Evolutionary conservation across 2,329 filamentous ascomycete species (phyloP), one percentile per base, ranked within the genome.

Genomic region (Neonectria magnoliae): DNA sequence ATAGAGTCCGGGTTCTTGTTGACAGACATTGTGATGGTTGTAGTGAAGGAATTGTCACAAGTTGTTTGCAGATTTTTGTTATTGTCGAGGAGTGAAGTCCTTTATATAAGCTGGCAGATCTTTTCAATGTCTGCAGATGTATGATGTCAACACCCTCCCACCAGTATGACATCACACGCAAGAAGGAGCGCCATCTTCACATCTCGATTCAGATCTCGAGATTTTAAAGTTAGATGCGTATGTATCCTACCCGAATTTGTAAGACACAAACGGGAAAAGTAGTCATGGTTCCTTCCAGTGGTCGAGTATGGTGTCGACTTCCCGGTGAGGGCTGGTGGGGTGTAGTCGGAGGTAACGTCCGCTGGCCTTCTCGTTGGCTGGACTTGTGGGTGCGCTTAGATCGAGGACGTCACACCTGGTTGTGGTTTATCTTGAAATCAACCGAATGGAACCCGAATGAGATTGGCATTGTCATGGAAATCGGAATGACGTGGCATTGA

Each of bases 1-100:
- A 88, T 77, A 29, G 87, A 83, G 25, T 88, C 81, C 47, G 83
- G 74, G 76, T 89, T 88, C 56, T 66, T 69, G 52, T 58, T 75
- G 68, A 80, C 78, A 54, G 80, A 82, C 81, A 84, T 84, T 67
- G 45, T 78, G 65, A 2, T n/a, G 16, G 56, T 38, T 47, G 41
- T 31, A 8, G n/a, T 44, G 16, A 4, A 13, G 18, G 7, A 25
- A 3, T 2, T 27, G n/a, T 29, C 10, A 27, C 11, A 14, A 4
- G 2, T 16, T 14, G 7, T 47, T 5, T 25, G 10, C 6, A 3
- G 3, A 2, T 6, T 11, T 6, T 20, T 44, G n/a, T 13, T 20
- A 4, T 22, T 5, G 18, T 45, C 10, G 18, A 4, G 8, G 8
- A 10, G 27, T 20, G n/a, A 18, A 2, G 10, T 20, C 4, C 5